Percentiles rank a stretch among this genome's conserved stretches.
Conservation (phyloP, 2,329 filamentous ascomycete species). For the Calonectria henricotiae region DNA sequence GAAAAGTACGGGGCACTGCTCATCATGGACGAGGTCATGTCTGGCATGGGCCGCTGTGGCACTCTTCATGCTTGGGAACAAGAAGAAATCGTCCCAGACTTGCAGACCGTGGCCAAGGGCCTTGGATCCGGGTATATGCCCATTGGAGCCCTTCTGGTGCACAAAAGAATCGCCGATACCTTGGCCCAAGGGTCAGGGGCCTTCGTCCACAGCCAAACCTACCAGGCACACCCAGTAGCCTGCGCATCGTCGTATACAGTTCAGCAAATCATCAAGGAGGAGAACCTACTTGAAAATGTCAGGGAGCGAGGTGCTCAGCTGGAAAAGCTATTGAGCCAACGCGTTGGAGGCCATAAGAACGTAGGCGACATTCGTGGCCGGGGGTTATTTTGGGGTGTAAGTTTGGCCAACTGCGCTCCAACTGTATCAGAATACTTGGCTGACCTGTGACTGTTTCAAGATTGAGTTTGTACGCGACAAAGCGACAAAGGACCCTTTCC, state of each 20-base stretch:
- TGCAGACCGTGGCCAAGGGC: slow-evolving; percentile 78
- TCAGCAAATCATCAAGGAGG: slow-evolving; percentile 50
- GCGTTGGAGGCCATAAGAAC: slow-evolving; percentile 35
- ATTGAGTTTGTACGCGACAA: slow-evolving; percentile 54
- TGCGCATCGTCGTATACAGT: slow-evolving; percentile 61
- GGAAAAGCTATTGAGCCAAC: slow-evolving; percentile 24
- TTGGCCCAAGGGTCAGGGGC: slow-evolving; percentile 45
- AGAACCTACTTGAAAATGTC: slow-evolving; percentile 40
- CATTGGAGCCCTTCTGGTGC: slow-evolving; percentile 36
- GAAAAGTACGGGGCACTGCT: slow-evolving; percentile 70
- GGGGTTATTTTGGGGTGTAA: slow-evolving; percentile 46
- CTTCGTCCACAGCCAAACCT: slow-evolving; percentile 75
- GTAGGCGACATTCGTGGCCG: slow-evolving; percentile 47
- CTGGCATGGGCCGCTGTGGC: slow-evolving; percentile 75
- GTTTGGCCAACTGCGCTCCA: slow-evolving; percentile 14
- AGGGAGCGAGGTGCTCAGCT: slow-evolving; percentile 25
- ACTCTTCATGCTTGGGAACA: slow-evolving; percentile 77
- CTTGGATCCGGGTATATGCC: slow-evolving; percentile 62
- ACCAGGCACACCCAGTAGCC: slow-evolving; percentile 60
- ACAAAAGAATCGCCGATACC: slow-evolving; percentile 33
- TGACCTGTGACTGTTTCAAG: slow-evolving; percentile 27
- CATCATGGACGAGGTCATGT: slow-evolving; percentile 78
- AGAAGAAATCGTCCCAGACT: slow-evolving; percentile 71
- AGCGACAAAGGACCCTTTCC: slow-evolving; percentile 51
- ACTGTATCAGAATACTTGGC: neutral